Conservation (phyloP, 2,329 filamentous ascomycete genomes). For the Colletotrichum sansevieriae region DNA sequence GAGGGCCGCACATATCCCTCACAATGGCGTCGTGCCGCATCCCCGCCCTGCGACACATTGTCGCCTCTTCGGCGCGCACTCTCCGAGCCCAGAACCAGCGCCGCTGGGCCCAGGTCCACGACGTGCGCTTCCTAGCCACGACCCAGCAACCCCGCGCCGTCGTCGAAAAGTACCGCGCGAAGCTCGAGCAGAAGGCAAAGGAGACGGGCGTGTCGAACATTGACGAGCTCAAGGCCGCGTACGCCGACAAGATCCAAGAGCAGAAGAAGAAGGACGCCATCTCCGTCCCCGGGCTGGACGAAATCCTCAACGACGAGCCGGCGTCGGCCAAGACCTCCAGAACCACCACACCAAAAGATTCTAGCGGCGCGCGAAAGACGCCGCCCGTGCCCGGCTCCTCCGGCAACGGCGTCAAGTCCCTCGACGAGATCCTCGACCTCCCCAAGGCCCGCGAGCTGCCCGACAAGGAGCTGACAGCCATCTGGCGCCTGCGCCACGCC, state of each 20-base stretch:
- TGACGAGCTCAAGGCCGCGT: conserved; percentile 82
- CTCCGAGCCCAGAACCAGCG: conserved; percentile 68
- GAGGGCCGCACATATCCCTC: conserved; percentile 1
- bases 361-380: neutral
- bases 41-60: conserved; percentile 62
- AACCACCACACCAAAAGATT: conserved; percentile 44
- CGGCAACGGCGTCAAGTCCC: conserved; percentile 55
- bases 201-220: conserved; percentile 78
- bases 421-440: conserved; percentile 77
- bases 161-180: conserved; percentile 87
- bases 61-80: conserved; percentile 49
- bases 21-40: conserved; percentile 64
- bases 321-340: conserved; percentile 51
- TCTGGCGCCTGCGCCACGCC: conserved; percentile 93
- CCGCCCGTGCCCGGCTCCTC: conserved; percentile 45
- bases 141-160: conserved; percentile 77
- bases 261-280: conserved; percentile 77
- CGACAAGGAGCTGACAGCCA: conserved; percentile 82
- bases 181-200: conserved; percentile 85
- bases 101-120: conserved; percentile 91
- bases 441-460: conserved; percentile 81
- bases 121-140: conserved; percentile 90
- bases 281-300: conserved; percentile 53
- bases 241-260: conserved; percentile 84
- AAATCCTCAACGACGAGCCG: conserved; percentile 45